Evolutionary conservation across 106 monocot genomes (phyloP).

Genomic region (Gastrodia elata): DNA sequence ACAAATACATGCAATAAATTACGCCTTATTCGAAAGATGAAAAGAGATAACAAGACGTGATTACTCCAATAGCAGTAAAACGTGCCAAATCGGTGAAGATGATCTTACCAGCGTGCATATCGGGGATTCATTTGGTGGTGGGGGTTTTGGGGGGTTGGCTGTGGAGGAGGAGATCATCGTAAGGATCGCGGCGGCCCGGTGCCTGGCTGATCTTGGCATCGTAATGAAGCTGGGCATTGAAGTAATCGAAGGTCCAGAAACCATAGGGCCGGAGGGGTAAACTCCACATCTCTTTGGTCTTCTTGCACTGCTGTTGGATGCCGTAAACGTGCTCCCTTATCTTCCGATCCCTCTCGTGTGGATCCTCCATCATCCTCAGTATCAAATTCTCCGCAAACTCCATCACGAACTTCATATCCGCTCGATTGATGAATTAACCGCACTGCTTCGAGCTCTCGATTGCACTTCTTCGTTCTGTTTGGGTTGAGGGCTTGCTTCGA

Average conservation of each 20-base stretch:
- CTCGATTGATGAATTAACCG: background rate
- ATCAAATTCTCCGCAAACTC: constrained; percentile 94
- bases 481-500: too few species aligned
- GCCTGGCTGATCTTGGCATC: constrained; percentile 73
- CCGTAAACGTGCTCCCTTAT: constrained; percentile 55
- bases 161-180: constrained; percentile 65
- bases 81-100: background rate
- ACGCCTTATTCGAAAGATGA: too few species aligned
- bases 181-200: constrained; percentile 88
- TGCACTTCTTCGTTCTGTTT: too few species aligned
- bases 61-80: too few species aligned
- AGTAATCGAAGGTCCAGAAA: constrained; percentile 96
- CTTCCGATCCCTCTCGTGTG: constrained; percentile 51
- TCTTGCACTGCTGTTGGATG: constrained; percentile 59
- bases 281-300: constrained; percentile 80
- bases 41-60: too few species aligned
- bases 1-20: too few species aligned
- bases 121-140: background rate
- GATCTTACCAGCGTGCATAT: background rate
- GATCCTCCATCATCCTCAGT: constrained; percentile 82
- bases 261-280: constrained; percentile 91
- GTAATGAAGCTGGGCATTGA: constrained; percentile 68
- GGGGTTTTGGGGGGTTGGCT: constrained; percentile 15
- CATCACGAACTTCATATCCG: constrained; percentile 75
- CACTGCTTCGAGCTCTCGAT: background rate